Conservation (phyloP, 2,329 filamentous ascomycete genomes). For the Claviceps sp. region DNA sequence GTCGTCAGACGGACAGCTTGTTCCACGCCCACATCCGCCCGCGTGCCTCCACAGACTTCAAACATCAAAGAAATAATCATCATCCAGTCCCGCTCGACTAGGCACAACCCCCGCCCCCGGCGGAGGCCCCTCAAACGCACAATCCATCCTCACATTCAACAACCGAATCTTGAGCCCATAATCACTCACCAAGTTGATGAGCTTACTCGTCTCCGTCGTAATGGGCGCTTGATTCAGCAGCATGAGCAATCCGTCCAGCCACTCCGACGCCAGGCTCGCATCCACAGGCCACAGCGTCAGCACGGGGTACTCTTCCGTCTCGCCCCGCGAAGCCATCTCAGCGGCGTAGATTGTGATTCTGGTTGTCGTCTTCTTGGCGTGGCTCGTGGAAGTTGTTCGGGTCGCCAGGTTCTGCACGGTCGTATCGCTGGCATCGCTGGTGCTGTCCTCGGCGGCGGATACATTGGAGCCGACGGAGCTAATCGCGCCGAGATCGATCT, state of each 20-base stretch:
- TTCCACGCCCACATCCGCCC: not conserved
- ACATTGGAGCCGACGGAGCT: conserved; percentile 93
- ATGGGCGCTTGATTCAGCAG: conserved; percentile 89
- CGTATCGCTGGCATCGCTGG: conserved; percentile 28
- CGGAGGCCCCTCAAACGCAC: conserved; percentile 50
- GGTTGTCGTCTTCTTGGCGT: conserved; percentile 42
- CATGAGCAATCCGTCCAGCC: conserved; percentile 93
- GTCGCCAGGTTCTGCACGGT: conserved; percentile 25
- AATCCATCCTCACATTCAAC: conserved; percentile 81
- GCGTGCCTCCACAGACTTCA: conserved; percentile 15
- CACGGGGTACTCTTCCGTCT: conserved; percentile 53
- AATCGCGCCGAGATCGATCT: conserved; percentile 75
- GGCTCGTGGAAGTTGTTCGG: conserved; percentile 24
- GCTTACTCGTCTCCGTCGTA: conserved; percentile 87
- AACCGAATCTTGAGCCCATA: conserved; percentile 88
- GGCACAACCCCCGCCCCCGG: conserved; percentile 66
- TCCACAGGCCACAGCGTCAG: conserved; percentile 72
- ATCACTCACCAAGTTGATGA: conserved; percentile 73
- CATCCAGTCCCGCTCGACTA: conserved; percentile 71
- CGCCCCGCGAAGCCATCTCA: conserved; percentile 21
- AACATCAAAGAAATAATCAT: conserved; percentile 86
- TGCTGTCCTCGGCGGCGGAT: conserved; percentile 45
- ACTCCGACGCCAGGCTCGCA: conserved; percentile 80
- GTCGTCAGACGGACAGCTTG: not conserved
- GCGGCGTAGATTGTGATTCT: conserved; percentile 74